phyloP scores from a whole-genome alignment of 768 basidiomycete species.

The Tulasnella sp. region DNA sequence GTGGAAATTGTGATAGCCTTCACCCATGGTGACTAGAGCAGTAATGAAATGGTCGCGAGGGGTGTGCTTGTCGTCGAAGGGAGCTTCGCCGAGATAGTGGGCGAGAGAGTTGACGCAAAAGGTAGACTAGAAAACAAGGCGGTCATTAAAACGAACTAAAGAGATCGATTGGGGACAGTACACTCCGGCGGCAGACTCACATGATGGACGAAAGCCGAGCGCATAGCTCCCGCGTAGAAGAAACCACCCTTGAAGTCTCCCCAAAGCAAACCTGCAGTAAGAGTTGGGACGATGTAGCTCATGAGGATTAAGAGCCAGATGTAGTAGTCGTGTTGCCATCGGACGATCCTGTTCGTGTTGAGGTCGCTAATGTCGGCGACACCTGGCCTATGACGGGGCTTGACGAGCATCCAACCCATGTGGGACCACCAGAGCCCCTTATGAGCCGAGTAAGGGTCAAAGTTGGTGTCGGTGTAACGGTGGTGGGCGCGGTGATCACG shows the following conservation, averaged over 20 bases:
- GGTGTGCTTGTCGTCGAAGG: constrained; percentile 93
- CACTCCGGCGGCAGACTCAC: constrained; percentile 43
- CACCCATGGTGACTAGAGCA: constrained; percentile 86
- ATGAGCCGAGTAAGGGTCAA: constrained; percentile 93
- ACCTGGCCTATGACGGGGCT: constrained; percentile 83
- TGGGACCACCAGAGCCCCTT: constrained; percentile 84
- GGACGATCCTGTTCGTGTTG: constrained; percentile 69
- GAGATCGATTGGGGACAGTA: neutral
- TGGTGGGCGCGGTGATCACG: constrained; percentile 97
- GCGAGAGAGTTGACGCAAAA: constrained; percentile 97
- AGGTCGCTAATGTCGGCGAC: constrained; percentile 87
- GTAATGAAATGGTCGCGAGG: constrained; percentile 89
- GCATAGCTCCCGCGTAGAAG: constrained; percentile 74
- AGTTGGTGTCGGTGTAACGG: constrained; percentile 93
- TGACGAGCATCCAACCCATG: constrained; percentile 90
- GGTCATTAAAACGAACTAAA: neutral
- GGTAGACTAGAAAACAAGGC: constrained; percentile 62
- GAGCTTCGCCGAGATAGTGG: constrained; percentile 90
- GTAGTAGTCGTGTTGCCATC: constrained; percentile 87
- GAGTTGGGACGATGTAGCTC: constrained; percentile 69
- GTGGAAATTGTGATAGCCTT: constrained; percentile 99
- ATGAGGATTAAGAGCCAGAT: constrained; percentile 62
- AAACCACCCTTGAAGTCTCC: constrained; percentile 83
- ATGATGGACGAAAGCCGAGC: constrained; percentile 84
- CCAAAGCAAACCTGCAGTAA: constrained; percentile 78